A percentile compares a stretch with the other conserved stretches of the same genome.
Evolutionary conservation across 1,284 basidiomycete species (phyloP).

Genomic region (Ceratobasidium sp.): DNA sequence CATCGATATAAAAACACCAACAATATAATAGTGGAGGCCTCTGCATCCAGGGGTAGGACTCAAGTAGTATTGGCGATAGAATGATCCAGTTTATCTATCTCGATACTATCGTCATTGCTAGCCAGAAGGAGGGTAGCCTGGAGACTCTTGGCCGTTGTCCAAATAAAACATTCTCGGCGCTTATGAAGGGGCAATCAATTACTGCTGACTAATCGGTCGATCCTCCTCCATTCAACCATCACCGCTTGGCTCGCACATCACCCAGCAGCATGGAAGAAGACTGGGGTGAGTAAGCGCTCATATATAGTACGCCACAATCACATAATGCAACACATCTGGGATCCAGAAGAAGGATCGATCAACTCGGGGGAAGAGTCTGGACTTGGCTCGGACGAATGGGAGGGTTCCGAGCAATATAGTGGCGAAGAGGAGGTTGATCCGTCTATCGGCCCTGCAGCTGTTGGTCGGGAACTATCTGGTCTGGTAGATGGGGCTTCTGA

Average conservation of each 20-base stretch:
- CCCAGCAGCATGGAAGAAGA: not conserved
- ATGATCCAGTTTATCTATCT: too few relatives aligned
- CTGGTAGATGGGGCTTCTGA: not conserved
- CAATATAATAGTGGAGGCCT: too few relatives aligned
- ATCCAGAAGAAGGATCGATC: not conserved
- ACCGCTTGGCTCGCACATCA: too few relatives aligned
- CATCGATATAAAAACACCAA: too few relatives aligned
- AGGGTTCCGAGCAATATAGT: conserved; percentile 40
- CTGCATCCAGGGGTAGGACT: too few relatives aligned
- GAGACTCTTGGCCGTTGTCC: too few relatives aligned
- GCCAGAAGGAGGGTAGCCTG: too few relatives aligned
- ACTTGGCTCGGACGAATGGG: conserved; percentile 13
- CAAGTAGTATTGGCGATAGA: too few relatives aligned
- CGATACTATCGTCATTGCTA: too few relatives aligned
- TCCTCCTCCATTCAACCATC: not conserved
- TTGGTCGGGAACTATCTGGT: not conserved
- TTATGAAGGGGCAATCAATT: too few relatives aligned
- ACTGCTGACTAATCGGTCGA: too few relatives aligned
- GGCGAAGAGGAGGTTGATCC: conserved; percentile 16
- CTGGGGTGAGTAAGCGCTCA: not conserved
- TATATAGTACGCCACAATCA: not conserved
- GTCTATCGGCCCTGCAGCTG: not conserved
- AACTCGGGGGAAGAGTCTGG: not conserved
- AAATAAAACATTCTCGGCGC: too few relatives aligned
- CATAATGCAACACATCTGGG: not conserved